Evolutionary conservation across 2,329 filamentous ascomycete genomes (phyloP), one percentile per base, ranked within the genome.

Genomic region (Coniosporium uncinatum): DNA sequence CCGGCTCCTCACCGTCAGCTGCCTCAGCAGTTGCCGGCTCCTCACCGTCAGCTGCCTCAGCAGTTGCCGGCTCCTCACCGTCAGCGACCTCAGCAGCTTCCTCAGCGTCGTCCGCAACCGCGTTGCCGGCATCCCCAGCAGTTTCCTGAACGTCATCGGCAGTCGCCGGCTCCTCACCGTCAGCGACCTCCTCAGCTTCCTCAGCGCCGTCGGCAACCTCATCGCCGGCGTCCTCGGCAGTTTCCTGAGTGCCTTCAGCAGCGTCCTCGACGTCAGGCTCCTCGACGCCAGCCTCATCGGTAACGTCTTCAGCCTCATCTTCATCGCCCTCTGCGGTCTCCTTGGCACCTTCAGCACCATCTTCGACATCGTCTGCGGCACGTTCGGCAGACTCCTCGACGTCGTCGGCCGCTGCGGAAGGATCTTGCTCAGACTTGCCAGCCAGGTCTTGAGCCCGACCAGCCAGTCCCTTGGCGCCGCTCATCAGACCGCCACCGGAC

Each of bases 391-490:
- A 52, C 18, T 56, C 53, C 32, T 40, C 35, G 31, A 47, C 43
- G 11, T 27, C 43, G 16, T 54, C 48, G n/a, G 53, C 61, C 31
- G 54, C 53, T 14, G 64, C 56, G 27, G 65, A 47, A 3, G 63
- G 59, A 41, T 67, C 62, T 40, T 66, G 48, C 22, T 53, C 51
- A 14, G 57, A 57, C 53, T 71, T 67, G 50, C 64, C 63, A 22
- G 67, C 67, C 32, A 70, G 54, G 42, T 62, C 63, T n/a, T 62
- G 62, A 27, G 68, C 69, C 50, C 67, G 66, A 45, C 63, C 66
- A 35, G 33, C 33, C 18, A 71, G 62, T 42, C 66, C 66, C 38
- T 68, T 63, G 31, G 67, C 67, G 43, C 64, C 64, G 44, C 60
- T 64, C 48, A 69, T 45, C 14, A 67, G 57, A 41, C 65, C 62